Percentiles rank a stretch among this genome's conserved stretches.
These are phyloP conservation scores for Vigna reflexopilosa DNA, from an alignment of 306 rosid species.

Conservation along the genomic window DNA sequence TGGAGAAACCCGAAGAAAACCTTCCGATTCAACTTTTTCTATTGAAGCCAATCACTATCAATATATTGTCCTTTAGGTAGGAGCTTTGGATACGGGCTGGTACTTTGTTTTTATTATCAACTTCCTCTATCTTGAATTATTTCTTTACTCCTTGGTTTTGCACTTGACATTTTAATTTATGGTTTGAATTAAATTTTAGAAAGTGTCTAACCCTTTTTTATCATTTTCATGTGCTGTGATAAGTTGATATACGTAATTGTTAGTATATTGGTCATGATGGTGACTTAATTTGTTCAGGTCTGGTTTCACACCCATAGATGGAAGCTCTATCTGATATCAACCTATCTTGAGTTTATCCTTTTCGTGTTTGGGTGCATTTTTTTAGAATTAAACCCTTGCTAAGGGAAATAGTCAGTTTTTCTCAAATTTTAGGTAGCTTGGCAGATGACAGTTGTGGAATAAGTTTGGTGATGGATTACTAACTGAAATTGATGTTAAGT, in stretches of 20 bases:
- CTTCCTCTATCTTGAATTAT: constrained; percentile 21
- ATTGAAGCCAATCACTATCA: constrained; percentile 64
- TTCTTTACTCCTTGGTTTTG: constrained; percentile 25
- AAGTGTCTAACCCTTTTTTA: background rate
- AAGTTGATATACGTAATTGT: background rate
- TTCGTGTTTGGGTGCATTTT: background rate
- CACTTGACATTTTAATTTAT: constrained; percentile 19
- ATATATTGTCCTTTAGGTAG: constrained; percentile 71
- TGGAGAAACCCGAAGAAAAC: constrained; percentile 57
- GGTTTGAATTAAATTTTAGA: constrained; percentile 24
- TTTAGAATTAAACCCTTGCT: background rate
- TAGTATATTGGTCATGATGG: background rate
- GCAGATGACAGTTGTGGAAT: constrained; percentile 6
- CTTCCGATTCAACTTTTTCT: constrained; percentile 60
- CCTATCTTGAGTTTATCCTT: background rate
- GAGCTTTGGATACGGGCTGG: constrained; percentile 34
- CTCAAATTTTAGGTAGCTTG: constrained; percentile 22
- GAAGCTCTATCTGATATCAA: background rate
- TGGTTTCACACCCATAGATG: background rate
- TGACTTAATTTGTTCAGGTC: constrained; percentile 5
- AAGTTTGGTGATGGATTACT: too few relatives aligned
- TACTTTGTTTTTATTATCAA: constrained; percentile 31
- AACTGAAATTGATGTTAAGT: too few relatives aligned
- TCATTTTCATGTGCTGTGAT: background rate
- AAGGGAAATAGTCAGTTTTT: constrained; percentile 4